Base-by-base conservation (phyloP, 306 rosid species). In the Comarum palustre region DNA sequence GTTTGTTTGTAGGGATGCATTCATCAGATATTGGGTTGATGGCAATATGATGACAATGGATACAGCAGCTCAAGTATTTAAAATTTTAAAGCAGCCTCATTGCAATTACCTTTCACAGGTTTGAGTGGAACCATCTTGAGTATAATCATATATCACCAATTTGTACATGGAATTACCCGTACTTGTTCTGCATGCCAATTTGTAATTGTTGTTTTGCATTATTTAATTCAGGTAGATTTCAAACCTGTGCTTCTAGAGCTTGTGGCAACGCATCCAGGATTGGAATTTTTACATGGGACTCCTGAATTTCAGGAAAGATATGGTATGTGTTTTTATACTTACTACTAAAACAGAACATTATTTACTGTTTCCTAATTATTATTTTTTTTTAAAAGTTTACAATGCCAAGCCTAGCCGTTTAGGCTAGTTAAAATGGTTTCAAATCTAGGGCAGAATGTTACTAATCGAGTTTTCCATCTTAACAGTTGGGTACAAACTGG, bases 221-320 rank as follows among this genome's bases (percentile, higher is more conserved):
- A 81, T 42, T 32, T 20, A 58, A 27, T 72, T 55, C 68, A 93
- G 98, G 94, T 84, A 81, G 98, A 93, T 81, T 90, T 93, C 86
- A 93, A 93, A 86, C 91, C 97, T 29, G 78, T 90, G 74, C 89
- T 93, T 71, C 87, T 87, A 34, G 98, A 93, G 80, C 89, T 88
- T 78, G 87, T 94, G 90, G 91, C 97, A 61, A 83, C 88, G 59
- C 98, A 94, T 76, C 97, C 97, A 17, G 98, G 98, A 79, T 73
- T 94, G 77, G 98, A 94, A 79, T 94, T 94, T 84, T 86, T 94
- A 80, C 93, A 91, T 85, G 84, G 95, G 80, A 91, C 98, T 72
- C 98, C 97, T 45, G 98, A 94, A 81, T 94, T 94, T 86, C 98
- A 94, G 82, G 97, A 94, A 79, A 89, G 97, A 94, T 94, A 91